Percentiles rank a stretch among this genome's conserved stretches.
phyloP scores from a whole-genome alignment of 768 basidiomycete genomes.

The Cyclocybe aegerita region DNA sequence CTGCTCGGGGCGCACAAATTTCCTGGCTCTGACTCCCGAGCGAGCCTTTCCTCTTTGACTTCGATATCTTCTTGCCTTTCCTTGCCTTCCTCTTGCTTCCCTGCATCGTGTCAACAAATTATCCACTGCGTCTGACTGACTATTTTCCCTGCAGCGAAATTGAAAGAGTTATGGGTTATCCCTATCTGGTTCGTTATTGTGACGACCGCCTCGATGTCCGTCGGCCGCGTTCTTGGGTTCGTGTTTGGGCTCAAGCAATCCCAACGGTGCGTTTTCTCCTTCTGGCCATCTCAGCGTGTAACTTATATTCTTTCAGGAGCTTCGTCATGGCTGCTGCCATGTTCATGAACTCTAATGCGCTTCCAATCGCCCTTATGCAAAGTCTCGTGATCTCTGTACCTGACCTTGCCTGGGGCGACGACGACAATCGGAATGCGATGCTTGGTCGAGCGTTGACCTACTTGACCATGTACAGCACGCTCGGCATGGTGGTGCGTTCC shows the following conservation, averaged over 20 bases:
- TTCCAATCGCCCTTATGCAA: conserved; percentile 95
- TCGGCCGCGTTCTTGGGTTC: conserved; percentile 63
- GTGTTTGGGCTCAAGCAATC: conserved; percentile 67
- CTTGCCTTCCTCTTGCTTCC: too few relatives aligned
- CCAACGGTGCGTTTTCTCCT: conserved; percentile 58
- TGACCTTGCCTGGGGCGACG: conserved; percentile 74
- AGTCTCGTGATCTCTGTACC: conserved; percentile 83
- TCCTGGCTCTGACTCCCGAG: too few relatives aligned
- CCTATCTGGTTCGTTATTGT: conserved; percentile 84
- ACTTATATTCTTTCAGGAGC: conserved; percentile 42
- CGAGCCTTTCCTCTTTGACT: too few relatives aligned
- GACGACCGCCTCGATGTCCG: conserved; percentile 65
- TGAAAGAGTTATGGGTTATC: conserved; percentile 81
- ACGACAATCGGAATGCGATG: conserved; percentile 87
- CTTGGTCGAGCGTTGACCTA: conserved; percentile 89
- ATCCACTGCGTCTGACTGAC: neutral
- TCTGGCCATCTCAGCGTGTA: too few relatives aligned
- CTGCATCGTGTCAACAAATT: too few relatives aligned
- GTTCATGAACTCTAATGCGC: conserved; percentile 94
- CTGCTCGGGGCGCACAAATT: too few relatives aligned
- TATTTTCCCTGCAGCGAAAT: conserved; percentile 52
- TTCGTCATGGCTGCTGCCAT: conserved; percentile 82
- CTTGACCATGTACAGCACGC: conserved; percentile 88
- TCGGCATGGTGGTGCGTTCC: conserved; percentile 86
- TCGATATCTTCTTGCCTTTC: too few relatives aligned